Conservation (phyloP, 2,329 filamentous ascomycete species). For the Zymoseptoria ardabiliae region DNA sequence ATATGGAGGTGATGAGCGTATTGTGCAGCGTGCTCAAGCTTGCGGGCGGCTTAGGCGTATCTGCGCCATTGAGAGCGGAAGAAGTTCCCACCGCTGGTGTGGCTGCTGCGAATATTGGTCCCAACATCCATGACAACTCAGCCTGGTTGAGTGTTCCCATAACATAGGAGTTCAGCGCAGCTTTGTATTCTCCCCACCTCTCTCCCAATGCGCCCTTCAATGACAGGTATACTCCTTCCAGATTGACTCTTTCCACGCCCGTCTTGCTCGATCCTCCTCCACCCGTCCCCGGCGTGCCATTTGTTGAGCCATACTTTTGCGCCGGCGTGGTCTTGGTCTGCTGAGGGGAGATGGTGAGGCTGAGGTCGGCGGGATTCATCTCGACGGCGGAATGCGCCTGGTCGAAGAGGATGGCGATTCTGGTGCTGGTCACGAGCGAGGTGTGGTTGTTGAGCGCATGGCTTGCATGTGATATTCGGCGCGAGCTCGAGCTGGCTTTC, state of each 20-base stretch:
- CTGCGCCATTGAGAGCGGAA: background rate
- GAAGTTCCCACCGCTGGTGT: background rate
- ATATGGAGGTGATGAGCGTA: conserved; percentile 52
- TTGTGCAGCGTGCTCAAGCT: conserved; percentile 47
- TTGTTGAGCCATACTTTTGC: conserved; percentile 38
- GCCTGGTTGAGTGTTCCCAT: conserved; percentile 54
- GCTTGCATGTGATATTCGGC: background rate
- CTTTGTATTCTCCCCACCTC: conserved; percentile 55
- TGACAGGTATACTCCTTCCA: conserved; percentile 56
- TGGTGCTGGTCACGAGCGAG: background rate
- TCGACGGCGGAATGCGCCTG: background rate
- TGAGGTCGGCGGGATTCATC: conserved; percentile 31
- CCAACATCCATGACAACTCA: conserved; percentile 51
- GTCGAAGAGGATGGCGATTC: background rate
- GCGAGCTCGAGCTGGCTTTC: background rate
- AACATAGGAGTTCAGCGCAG: conserved; percentile 50
- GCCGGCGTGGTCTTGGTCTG: conserved; percentile 23
- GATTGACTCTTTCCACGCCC: conserved; percentile 53
- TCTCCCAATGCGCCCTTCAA: conserved; percentile 54
- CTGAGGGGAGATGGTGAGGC: conserved; percentile 14
- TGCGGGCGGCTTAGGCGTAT: background rate
- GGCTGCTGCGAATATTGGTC: conserved; percentile 36
- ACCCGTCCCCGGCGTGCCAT: conserved; percentile 25
- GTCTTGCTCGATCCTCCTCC: conserved; percentile 26
- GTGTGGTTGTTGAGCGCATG: background rate